These are phyloP conservation scores for Dendrothele bispora DNA, from an alignment of 768 basidiomycete species.

Conservation along the genomic window DNA sequence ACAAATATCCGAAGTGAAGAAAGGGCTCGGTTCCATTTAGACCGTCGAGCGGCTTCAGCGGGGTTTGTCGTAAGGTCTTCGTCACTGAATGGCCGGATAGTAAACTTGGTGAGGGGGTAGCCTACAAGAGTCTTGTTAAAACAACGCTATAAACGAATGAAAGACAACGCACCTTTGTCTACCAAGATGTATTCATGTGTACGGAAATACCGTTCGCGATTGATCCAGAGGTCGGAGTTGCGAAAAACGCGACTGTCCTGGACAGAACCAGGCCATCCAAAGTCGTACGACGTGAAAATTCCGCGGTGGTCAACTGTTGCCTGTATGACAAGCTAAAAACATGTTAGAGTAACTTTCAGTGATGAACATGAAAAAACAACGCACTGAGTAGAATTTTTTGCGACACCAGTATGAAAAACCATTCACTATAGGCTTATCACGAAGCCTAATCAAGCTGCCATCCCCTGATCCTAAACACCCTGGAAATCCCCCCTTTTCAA, in stretches of 20 bases:
- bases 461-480: slow-evolving; percentile 17
- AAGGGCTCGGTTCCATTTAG: neutral
- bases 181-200: slow-evolving; percentile 14
- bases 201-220: slow-evolving; percentile 11
- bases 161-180: slow-evolving; percentile 1
- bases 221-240: slow-evolving; percentile 17
- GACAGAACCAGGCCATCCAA: slow-evolving; percentile 22
- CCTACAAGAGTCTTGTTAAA: neutral
- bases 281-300: slow-evolving; percentile 14
- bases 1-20: slow-evolving; percentile 3
- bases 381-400: slow-evolving; percentile 17
- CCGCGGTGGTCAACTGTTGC: slow-evolving; percentile 17
- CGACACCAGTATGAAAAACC: slow-evolving; percentile 10
- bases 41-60: neutral
- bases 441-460: slow-evolving; percentile 11
- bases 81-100: slow-evolving; percentile 3
- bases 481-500: slow-evolving; percentile 13
- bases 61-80: neutral
- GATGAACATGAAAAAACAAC: neutral
- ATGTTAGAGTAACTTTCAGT: neutral
- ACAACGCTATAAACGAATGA: slow-evolving; percentile 14
- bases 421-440: slow-evolving; percentile 10
- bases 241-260: slow-evolving; percentile 14
- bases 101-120: neutral
- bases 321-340: slow-evolving; percentile 15